Percentiles rank a stretch among this genome's conserved stretches.
phyloP scores from a whole-genome alignment of 108 stramenopile species.

The Cyclostephanos invisitatus region DNA sequence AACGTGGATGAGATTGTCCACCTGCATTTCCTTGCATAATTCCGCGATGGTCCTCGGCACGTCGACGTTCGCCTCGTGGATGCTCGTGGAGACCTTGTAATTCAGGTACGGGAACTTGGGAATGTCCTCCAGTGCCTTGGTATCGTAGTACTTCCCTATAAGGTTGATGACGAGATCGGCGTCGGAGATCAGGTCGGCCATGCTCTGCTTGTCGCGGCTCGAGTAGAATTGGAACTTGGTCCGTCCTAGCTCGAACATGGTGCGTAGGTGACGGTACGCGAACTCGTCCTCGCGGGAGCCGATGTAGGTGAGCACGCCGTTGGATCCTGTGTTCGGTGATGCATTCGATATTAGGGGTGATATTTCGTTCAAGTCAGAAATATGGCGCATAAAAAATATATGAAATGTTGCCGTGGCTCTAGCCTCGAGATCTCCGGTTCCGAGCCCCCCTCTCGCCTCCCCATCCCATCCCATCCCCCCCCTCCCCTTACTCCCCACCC shows the following conservation, averaged over 20 bases:
- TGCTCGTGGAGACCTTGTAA: constrained; percentile 76
- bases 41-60: constrained; percentile 90
- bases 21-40: constrained; percentile 88
- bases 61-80: constrained; percentile 88
- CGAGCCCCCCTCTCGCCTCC: no score
- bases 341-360: no score
- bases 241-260: constrained; percentile 92
- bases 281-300: constrained; percentile 93
- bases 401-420: no score
- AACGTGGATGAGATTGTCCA: constrained; percentile 91
- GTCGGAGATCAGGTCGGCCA: constrained; percentile 86
- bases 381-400: no score
- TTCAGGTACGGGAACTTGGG: constrained; percentile 76
- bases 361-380: no score
- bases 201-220: constrained; percentile 86
- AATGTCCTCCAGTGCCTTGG: constrained; percentile 76
- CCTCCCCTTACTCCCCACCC: background rate
- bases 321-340: constrained; percentile 74
- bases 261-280: constrained; percentile 90
- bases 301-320: constrained; percentile 79
- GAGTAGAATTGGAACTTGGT: constrained; percentile 81
- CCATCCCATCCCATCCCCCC: background rate
- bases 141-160: constrained; percentile 94
- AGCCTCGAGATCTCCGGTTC: no score
- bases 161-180: constrained; percentile 94